Evolutionary conservation across 2,329 filamentous ascomycete species (phyloP), one percentile per base, ranked within the genome.

Genomic region (Sporothrix inflata): DNA sequence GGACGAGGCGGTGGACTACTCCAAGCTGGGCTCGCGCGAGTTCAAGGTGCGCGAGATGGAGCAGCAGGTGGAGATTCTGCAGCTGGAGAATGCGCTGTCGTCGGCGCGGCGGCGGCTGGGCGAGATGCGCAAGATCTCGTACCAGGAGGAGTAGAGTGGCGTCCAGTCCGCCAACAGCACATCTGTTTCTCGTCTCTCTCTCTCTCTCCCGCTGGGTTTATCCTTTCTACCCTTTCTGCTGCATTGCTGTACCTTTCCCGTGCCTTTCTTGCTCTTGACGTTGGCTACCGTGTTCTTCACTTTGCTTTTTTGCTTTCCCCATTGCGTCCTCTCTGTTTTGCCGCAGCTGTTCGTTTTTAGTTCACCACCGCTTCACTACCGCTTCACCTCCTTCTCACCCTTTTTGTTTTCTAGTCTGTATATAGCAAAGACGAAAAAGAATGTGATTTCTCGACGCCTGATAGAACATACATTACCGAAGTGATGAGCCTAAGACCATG

Each of bases 21-120:
- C 88, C 57, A 93, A 94, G 84, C 85, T 99, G 63, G 94, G 93
- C 74, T 90, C 92, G 42, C 95, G 98, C 82, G 96, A 99, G 84
- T 98, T 99, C 86, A 99, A 99, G 87, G 94, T 98, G 69, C 89
- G 92, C 77, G 94, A 99, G 84, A 99, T 99, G 96, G 96, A 99
- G 84, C 96, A 99, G 80, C 96, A 99, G 92, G 96, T 99, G 79
- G 94, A 99, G 83, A 99, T 99, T 76, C 86, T 98, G 71, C 94
- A 98, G 82, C 87, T 99, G 75, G 94, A 98, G 83, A 99, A 98
- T 79, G 84, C 89, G 38, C 87, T 99, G 51, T 87, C 90, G 9
- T 85, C 92, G 42, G 96, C 96, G 55, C 87, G 95, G 77, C 90
- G 92, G 79, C 87, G 94, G 70, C 84, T 99, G 75, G 95, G 96